These are phyloP conservation scores for Cucurbita ficifolia DNA, from an alignment of 306 rosid genomes.

Conservation along the genomic window DNA sequence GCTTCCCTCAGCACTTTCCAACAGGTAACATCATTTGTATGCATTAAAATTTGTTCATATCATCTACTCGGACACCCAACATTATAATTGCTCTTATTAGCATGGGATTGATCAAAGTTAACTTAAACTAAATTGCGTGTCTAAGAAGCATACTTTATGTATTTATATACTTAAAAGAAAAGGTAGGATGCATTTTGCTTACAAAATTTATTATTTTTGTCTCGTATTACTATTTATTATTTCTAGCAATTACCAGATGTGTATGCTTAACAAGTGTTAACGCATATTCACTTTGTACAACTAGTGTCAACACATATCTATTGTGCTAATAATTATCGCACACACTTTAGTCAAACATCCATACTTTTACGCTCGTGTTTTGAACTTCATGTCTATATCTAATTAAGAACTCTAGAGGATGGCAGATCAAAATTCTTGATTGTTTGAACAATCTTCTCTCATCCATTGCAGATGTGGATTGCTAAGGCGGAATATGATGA, in stretches of 20 bases:
- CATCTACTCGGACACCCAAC: neutral
- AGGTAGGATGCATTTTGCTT: neutral
- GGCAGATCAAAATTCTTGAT: neutral
- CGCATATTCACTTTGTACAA: neutral
- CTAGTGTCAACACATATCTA: neutral
- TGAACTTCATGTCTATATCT: neutral
- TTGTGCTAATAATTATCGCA: neutral
- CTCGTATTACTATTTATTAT: neutral
- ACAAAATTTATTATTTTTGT: neutral
- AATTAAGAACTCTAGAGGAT: neutral
- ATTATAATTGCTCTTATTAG: neutral
- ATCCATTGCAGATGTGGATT: constrained; percentile 78
- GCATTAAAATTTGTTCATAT: neutral
- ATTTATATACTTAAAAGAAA: too few species aligned
- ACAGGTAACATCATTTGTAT: constrained; percentile 39
- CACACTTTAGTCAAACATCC: neutral
- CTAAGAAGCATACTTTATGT: too few species aligned
- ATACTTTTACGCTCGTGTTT: neutral
- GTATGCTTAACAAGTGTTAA: neutral
- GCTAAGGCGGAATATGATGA: constrained; percentile 93
- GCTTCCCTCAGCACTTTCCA: constrained; percentile 99
- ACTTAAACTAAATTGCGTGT: neutral
- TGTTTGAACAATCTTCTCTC: neutral
- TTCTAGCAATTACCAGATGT: neutral
- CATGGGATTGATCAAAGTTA: neutral